These are phyloP conservation scores for Pestalotiopsis sp. DNA, from an alignment of 2,329 filamentous ascomycete genomes.

Conservation along the genomic window DNA sequence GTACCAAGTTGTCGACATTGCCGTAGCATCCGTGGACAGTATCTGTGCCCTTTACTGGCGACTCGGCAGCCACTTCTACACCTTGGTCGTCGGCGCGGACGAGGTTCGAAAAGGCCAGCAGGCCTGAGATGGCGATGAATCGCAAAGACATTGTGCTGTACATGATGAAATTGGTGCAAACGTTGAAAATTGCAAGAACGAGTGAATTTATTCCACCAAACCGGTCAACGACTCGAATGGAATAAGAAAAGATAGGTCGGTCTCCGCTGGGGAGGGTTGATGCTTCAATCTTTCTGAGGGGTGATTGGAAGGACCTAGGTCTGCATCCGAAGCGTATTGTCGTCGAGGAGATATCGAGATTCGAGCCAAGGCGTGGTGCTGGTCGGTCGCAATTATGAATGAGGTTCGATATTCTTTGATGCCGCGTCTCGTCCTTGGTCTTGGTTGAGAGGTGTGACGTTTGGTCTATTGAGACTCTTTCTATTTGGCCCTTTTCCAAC, in stretches of 20 bases:
- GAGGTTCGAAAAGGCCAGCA: conserved; percentile 27
- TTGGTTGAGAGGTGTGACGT: conserved; percentile 1
- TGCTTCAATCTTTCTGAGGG: neutral
- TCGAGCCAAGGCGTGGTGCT: neutral
- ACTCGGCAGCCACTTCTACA: conserved; percentile 35
- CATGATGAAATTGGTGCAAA: conserved; percentile 5
- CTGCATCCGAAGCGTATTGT: conserved; percentile 1
- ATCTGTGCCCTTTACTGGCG: conserved; percentile 36
- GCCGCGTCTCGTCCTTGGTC: neutral
- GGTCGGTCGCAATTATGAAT: neutral
- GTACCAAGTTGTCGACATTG: conserved; percentile 40
- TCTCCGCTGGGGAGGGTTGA: conserved; percentile 6
- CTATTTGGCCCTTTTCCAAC: neutral
- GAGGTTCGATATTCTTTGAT: neutral
- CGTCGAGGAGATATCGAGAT: neutral
- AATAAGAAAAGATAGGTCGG: conserved; percentile 6
- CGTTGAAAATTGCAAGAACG: conserved; percentile 11
- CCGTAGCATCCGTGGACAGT: conserved; percentile 56
- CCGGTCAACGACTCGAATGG: conserved; percentile 31
- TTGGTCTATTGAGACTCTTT: conserved; percentile 5
- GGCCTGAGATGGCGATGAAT: conserved; percentile 24
- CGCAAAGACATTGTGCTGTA: conserved; percentile 26
- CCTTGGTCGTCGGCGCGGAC: conserved; percentile 15
- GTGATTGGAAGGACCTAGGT: neutral
- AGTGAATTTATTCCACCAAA: conserved; percentile 22